Percentiles rank a stretch among this genome's conserved stretches.
Conservation (phyloP, 352 stramenopile species). For the Globisporangium solare region DNA sequence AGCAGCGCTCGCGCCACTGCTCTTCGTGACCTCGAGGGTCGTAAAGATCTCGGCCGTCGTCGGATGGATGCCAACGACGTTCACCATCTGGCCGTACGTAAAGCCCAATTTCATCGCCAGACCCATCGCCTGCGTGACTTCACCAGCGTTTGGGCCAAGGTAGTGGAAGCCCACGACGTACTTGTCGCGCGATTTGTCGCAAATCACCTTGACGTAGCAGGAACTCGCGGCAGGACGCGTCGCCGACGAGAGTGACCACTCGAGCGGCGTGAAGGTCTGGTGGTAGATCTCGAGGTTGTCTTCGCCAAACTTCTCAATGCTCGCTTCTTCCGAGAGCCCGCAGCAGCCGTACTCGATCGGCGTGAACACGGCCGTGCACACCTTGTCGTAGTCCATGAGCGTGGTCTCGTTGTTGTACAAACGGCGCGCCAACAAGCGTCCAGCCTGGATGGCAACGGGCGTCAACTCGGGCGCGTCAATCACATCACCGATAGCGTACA, state of each 20-base stretch:
- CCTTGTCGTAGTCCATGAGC: conserved; percentile 93
- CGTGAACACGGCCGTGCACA: conserved; percentile 93
- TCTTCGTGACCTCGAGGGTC: conserved; percentile 93
- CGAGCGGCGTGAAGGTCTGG: conserved; percentile 94
- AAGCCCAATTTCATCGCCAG: conserved; percentile 94
- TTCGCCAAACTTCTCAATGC: conserved; percentile 83
- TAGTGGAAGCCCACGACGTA: conserved; percentile 97
- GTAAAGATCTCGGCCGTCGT: conserved; percentile 96
- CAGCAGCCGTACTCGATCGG: conserved; percentile 97
- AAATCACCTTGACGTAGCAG: conserved; percentile 96
- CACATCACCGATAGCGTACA: conserved; percentile 97
- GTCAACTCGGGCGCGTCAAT: conserved; percentile 97
- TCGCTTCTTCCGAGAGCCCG: conserved; percentile 95
- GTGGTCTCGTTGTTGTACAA: conserved; percentile 82
- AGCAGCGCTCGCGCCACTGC: conserved; percentile 88
- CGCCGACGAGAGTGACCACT: conserved; percentile 87
- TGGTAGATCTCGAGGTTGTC: conserved; percentile 95
- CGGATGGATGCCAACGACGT: conserved; percentile 96
- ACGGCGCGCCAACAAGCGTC: conserved; percentile 86
- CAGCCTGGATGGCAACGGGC: conserved; percentile 96
- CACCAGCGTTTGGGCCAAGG: conserved; percentile 96
- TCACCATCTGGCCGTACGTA: conserved; percentile 91
- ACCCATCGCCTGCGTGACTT: conserved; percentile 93
- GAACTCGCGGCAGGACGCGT: conserved; percentile 48
- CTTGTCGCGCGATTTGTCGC: conserved; percentile 81